Conservation (phyloP, 2,329 filamentous ascomycete genomes). For the Aureobasidium sp. region DNA sequence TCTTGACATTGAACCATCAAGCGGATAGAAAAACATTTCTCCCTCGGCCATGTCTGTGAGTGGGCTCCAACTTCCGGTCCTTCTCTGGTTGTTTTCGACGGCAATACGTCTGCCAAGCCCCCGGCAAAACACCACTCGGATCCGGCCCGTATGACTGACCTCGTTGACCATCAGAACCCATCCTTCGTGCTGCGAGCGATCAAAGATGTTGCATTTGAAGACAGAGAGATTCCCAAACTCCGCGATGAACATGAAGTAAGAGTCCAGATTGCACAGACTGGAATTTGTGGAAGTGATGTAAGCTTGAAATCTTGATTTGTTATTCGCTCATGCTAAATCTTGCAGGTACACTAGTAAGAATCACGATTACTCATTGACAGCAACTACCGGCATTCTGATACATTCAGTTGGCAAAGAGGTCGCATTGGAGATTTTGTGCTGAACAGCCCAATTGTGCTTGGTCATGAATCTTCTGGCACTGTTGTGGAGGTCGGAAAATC, state of each 20-base stretch:
- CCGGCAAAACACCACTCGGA: not conserved
- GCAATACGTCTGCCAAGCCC: constrained; percentile 6
- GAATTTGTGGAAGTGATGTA: constrained; percentile 79
- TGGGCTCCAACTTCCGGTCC: not conserved
- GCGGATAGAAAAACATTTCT: not conserved
- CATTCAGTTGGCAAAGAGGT: constrained; percentile 51
- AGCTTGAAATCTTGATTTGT: not conserved
- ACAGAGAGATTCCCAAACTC: constrained; percentile 64
- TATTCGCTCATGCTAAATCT: not conserved
- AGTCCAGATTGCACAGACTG: constrained; percentile 72
- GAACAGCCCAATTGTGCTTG: constrained; percentile 47
- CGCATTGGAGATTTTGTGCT: constrained; percentile 55
- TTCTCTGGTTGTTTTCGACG: not conserved
- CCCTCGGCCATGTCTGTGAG: constrained; percentile 1
- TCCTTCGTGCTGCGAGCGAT: constrained; percentile 74
- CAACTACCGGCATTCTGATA: not conserved
- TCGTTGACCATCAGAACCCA: constrained; percentile 53
- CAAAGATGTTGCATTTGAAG: constrained; percentile 63
- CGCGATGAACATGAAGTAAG: constrained; percentile 62
- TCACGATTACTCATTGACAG: not conserved
- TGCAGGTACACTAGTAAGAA: constrained; percentile 6
- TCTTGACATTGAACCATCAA: not conserved
- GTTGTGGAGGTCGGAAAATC: constrained; percentile 36
- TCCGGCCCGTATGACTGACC: not conserved
- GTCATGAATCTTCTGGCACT: constrained; percentile 41